Percentiles rank a stretch among this genome's conserved stretches.
Evolutionary conservation across 345 rosid species (phyloP).

Genomic region (Salix udensis): DNA sequence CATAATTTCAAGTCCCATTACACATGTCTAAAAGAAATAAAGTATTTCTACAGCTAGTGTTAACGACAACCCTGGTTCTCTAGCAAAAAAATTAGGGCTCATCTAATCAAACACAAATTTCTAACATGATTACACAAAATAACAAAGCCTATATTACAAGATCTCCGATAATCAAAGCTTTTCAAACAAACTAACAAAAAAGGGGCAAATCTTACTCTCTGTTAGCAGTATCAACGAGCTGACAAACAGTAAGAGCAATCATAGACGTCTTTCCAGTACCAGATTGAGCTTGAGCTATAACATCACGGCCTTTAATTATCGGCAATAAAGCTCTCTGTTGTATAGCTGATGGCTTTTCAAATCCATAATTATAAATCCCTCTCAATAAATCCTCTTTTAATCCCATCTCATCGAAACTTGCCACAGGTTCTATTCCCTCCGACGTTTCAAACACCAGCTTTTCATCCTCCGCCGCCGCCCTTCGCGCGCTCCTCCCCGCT

Average conservation of each 20-base stretch:
- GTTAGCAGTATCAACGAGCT: slow-evolving; percentile 59
- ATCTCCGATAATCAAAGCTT: not conserved
- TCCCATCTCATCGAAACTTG: slow-evolving; percentile 84
- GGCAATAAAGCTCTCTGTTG: slow-evolving; percentile 97
- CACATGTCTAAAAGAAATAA: not conserved
- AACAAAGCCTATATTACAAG: not conserved
- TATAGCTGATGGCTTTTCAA: slow-evolving; percentile 93
- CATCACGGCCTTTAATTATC: slow-evolving; percentile 83
- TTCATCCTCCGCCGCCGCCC: slow-evolving; percentile 42
- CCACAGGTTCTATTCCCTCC: slow-evolving; percentile 77
- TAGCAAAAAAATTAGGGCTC: slow-evolving; percentile 24
- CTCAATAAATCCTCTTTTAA: slow-evolving; percentile 74
- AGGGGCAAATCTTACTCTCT: slow-evolving; percentile 53
- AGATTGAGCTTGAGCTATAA: slow-evolving; percentile 97
- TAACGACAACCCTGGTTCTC: too few relatives aligned
- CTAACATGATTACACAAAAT: not conserved
- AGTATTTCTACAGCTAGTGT: not conserved
- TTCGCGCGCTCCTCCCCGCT: slow-evolving; percentile 40
- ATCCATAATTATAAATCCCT: slow-evolving; percentile 81
- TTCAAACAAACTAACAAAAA: not conserved
- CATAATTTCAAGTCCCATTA: not conserved
- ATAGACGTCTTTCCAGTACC: slow-evolving; percentile 96
- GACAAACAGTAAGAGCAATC: slow-evolving; percentile 96
- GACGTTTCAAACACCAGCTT: slow-evolving; percentile 81
- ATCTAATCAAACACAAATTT: slow-evolving; percentile 2